Conservation (phyloP, 2,329 filamentous ascomycete genomes). For the Cladosporium velox region DNA sequence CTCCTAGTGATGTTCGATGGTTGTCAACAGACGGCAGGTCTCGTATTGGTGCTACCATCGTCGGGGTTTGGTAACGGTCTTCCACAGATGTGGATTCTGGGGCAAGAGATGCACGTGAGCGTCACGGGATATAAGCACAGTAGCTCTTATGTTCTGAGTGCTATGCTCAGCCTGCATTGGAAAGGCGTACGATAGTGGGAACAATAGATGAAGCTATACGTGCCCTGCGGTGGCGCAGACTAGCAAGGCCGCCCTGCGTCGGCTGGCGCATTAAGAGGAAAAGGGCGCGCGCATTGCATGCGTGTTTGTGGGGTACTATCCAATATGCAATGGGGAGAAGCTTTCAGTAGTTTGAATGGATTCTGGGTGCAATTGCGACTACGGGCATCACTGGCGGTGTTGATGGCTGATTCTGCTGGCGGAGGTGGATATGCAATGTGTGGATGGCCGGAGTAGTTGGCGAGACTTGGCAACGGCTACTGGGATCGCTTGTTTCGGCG, state of each 20-base stretch:
- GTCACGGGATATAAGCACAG: not conserved
- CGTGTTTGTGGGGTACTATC: not conserved
- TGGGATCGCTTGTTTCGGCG: conserved; percentile 7
- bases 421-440: not conserved
- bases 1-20: not conserved
- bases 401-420: conserved; percentile 3
- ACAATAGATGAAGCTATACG: not conserved
- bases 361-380: not conserved
- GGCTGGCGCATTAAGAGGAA: not conserved
- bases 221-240: conserved; percentile 1
- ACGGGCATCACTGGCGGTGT: not conserved
- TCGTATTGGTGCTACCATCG: not conserved
- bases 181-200: not conserved
- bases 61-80: not conserved
- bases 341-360: conserved; percentile 2
- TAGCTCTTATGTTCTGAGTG: not conserved
- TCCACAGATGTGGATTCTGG: not conserved
- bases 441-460: conserved; percentile 1
- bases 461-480: conserved; percentile 9
- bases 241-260: not conserved
- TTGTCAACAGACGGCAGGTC: not conserved
- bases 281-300: not conserved
- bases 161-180: not conserved
- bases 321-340: not conserved
- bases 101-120: not conserved